phyloP scores from a whole-genome alignment of 2,329 filamentous ascomycete species.

The Graphilbum ipis-grandicollis region DNA sequence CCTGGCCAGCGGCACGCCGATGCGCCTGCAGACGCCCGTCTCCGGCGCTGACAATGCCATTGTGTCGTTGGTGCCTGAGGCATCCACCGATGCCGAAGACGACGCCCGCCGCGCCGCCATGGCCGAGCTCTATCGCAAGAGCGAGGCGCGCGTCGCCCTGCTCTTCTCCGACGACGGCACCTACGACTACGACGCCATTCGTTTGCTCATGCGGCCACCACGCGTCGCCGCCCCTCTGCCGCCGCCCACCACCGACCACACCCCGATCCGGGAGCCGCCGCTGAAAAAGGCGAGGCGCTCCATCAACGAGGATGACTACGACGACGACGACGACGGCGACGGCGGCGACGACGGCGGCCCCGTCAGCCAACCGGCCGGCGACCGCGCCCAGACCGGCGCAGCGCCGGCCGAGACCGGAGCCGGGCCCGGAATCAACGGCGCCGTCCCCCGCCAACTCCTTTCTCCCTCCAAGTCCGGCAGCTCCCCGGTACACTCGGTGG shows the following conservation, averaged over 20 bases:
- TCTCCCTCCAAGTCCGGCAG: slow-evolving; percentile 56
- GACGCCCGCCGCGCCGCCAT: slow-evolving; percentile 60
- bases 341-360: slow-evolving; percentile 25
- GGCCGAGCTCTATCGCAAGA: slow-evolving; percentile 57
- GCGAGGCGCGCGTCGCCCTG: slow-evolving; percentile 57
- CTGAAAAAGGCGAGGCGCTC: slow-evolving; percentile 59
- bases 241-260: slow-evolving; percentile 40
- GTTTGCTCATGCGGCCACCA: slow-evolving; percentile 28
- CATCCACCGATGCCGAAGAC: slow-evolving; percentile 42
- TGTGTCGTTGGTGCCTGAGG: slow-evolving; percentile 38
- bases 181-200: slow-evolving; percentile 34
- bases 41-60: slow-evolving; percentile 22
- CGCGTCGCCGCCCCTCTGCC: slow-evolving; percentile 21
- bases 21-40: slow-evolving; percentile 32
- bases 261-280: slow-evolving; percentile 40
- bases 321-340: slow-evolving; percentile 58
- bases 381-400: background rate
- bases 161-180: slow-evolving; percentile 49
- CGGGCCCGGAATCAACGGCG: no score
- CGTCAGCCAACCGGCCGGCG: background rate
- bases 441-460: slow-evolving; percentile 39
- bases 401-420: no score
- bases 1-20: slow-evolving; percentile 41
- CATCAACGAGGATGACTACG: slow-evolving; percentile 75
- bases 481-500: slow-evolving; percentile 44